Conservation (phyloP, 495 filamentous ascomycete genomes). For the Tuber brumale region DNA sequence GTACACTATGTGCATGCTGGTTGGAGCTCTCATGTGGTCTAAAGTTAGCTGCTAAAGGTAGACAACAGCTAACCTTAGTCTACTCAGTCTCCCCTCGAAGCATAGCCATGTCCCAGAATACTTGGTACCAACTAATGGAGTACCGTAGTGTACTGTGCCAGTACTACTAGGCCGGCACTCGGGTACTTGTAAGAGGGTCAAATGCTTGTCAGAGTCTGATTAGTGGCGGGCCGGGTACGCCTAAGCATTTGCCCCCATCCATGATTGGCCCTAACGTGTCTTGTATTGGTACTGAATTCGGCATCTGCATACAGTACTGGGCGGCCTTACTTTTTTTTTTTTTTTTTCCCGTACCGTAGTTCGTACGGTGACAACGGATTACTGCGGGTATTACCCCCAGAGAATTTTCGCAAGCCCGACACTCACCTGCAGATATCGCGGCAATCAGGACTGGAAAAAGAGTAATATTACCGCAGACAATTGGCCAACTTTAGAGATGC, state of each 20-base stretch:
- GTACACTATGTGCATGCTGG: background rate
- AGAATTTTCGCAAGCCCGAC: background rate
- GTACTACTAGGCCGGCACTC: background rate
- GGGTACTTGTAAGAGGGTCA: background rate
- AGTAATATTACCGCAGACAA: background rate
- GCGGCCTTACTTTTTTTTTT: background rate
- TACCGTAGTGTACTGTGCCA: too few species aligned
- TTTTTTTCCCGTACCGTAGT: background rate
- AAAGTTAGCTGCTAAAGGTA: background rate
- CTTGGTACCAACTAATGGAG: background rate
- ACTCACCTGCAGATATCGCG: background rate
- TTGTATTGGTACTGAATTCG: background rate
- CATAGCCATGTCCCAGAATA: background rate
- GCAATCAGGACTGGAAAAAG: background rate
- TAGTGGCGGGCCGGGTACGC: background rate
- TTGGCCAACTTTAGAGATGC: background rate
- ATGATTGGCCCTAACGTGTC: background rate
- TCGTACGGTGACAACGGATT: background rate
- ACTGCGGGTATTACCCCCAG: background rate
- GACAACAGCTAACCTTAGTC: background rate
- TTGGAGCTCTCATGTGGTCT: background rate
- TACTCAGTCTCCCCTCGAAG: background rate
- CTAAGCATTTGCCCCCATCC: background rate
- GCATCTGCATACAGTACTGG: background rate
- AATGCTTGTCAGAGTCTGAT: background rate